phyloP scores from a whole-genome alignment of 495 filamentous ascomycete species.

The Penicillium dipodomyicola region DNA sequence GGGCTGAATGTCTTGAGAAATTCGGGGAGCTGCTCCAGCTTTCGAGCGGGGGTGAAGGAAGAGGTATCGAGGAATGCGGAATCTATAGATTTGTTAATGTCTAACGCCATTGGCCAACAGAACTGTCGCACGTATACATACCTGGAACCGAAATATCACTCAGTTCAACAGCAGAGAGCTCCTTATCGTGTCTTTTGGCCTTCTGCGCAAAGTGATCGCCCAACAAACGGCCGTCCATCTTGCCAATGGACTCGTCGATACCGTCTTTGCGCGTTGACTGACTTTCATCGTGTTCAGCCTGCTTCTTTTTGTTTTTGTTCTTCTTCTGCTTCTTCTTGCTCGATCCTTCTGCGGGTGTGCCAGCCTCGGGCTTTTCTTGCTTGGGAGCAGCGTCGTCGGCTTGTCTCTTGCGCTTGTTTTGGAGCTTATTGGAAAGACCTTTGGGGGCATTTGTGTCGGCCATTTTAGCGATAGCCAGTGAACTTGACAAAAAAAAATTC shows the following conservation, averaged over 20 bases:
- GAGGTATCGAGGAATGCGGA: slow-evolving; percentile 69
- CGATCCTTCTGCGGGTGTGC: slow-evolving; percentile 27
- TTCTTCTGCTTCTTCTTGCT: slow-evolving; percentile 50
- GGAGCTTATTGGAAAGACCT: slow-evolving; percentile 39
- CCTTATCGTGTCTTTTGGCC: slow-evolving; percentile 70
- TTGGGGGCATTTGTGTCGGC: slow-evolving; percentile 20
- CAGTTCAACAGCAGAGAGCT: slow-evolving; percentile 78
- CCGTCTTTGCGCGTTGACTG: slow-evolving; percentile 57
- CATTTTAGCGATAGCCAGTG: slow-evolving; percentile 15
- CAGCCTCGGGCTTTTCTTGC: slow-evolving; percentile 29
- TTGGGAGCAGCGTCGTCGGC: slow-evolving; percentile 36
- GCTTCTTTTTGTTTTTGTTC: slow-evolving; percentile 54
- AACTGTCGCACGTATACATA: slow-evolving; percentile 35
- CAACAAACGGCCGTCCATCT: slow-evolving; percentile 77
- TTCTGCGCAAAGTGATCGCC: slow-evolving; percentile 83
- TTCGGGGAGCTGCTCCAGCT: slow-evolving; percentile 65
- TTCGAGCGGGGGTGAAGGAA: slow-evolving; percentile 60
- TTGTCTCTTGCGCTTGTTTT: slow-evolving; percentile 54
- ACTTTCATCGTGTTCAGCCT: slow-evolving; percentile 51
- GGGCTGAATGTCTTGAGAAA: slow-evolving; percentile 69
- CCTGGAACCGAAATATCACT: slow-evolving; percentile 79
- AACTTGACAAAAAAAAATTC: not conserved
- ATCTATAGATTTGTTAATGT: slow-evolving; percentile 37
- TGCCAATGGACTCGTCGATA: slow-evolving; percentile 76
- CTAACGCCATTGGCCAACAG: not conserved